Evolutionary conservation across 1,284 basidiomycete species (phyloP).

Genomic region (Ustilago bromivora): DNA sequence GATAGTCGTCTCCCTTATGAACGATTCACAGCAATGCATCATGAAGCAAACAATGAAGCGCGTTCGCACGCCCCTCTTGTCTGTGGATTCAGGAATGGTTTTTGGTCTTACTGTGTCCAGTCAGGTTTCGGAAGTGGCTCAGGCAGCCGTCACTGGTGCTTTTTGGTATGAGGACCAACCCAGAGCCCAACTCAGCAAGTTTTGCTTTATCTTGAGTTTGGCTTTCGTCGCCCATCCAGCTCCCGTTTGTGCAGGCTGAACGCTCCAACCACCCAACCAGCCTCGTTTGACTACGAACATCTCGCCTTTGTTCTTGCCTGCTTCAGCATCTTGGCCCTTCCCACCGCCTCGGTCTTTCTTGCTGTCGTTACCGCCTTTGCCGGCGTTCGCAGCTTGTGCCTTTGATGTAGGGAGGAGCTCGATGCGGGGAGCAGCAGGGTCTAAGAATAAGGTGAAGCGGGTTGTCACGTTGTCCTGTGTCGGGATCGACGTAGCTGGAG

Average conservation of each 20-base stretch:
- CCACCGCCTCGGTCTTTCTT: conserved; percentile 11
- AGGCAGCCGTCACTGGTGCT: conserved; percentile 3
- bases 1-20: conserved; percentile 30
- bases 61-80: neutral
- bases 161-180: conserved; percentile 23
- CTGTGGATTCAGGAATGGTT: neutral
- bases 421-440: conserved; percentile 24
- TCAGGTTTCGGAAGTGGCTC: neutral
- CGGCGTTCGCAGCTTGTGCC: neutral
- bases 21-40: conserved; percentile 5
- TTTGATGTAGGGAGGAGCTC: conserved; percentile 24
- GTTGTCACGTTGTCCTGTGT: conserved; percentile 13
- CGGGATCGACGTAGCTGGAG: neutral
- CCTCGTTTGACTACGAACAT: conserved; percentile 31
- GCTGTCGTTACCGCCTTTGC: conserved; percentile 12
- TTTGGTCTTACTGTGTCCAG: neutral
- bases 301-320: conserved; percentile 14
- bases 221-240: conserved; percentile 12
- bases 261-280: conserved; percentile 38
- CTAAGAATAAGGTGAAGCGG: conserved; percentile 27
- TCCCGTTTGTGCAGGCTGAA: conserved; percentile 14
- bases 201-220: conserved; percentile 5
- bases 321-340: conserved; percentile 8
- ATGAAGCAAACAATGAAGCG: neutral
- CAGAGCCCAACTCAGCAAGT: conserved; percentile 20